These are phyloP conservation scores for Barbarea vulgaris DNA, from an alignment of 345 rosid genomes.

Conservation along the genomic window DNA sequence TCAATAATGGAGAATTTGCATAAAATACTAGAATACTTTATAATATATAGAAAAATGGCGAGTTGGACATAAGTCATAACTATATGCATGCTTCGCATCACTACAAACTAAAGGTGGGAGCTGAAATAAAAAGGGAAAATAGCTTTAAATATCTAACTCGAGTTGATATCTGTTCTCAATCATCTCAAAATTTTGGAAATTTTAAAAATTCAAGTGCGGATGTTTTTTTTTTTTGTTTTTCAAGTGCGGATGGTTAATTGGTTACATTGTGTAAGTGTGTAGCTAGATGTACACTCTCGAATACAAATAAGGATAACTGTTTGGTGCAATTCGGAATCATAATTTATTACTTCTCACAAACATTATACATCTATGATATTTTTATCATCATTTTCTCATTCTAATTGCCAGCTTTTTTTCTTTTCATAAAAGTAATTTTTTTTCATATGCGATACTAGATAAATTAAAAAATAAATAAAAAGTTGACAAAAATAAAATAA, in stretches of 20 bases:
- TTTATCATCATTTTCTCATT: neutral
- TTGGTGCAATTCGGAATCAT: neutral
- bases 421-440: neutral
- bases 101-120: neutral
- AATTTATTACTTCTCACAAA: neutral
- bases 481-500: too few species aligned
- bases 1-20: neutral
- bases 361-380: neutral
- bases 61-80: neutral
- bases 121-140: neutral
- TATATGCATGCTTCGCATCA: constrained; percentile 11
- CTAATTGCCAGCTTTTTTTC: neutral
- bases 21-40: neutral
- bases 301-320: neutral
- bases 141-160: neutral
- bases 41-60: neutral
- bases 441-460: neutral
- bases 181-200: neutral
- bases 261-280: too few species aligned
- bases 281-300: neutral
- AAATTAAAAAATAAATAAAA: neutral
- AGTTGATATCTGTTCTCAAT: neutral
- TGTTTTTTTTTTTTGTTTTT: too few species aligned
- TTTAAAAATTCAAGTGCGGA: neutral
- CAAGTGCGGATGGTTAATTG: too few species aligned